Evolutionary conservation across 345 rosid genomes (phyloP).

Genomic region (Euphorbia tirucalli): DNA sequence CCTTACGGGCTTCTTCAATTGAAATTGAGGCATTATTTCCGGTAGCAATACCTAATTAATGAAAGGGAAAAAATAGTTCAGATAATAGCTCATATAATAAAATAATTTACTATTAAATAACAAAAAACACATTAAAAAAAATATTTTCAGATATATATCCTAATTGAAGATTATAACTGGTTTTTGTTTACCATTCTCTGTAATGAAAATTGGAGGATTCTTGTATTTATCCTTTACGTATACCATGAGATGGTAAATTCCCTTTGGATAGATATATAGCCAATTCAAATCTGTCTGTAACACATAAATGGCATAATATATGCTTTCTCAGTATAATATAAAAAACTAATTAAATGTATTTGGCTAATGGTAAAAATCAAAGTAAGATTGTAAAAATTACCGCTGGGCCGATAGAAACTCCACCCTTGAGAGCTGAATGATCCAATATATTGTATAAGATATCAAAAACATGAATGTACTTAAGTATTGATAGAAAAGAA

Average conservation of each 20-base stretch:
- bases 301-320: not conserved
- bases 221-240: constrained; percentile 28
- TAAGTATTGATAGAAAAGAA: too few relatives aligned
- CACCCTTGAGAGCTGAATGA: constrained; percentile 31
- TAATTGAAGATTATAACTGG: not conserved
- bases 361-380: not conserved
- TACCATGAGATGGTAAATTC: constrained; percentile 26
- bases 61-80: not conserved
- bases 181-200: constrained; percentile 40
- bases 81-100: not conserved
- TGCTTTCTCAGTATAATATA: not conserved
- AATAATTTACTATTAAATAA: not conserved
- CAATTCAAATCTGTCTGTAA: constrained; percentile 33
- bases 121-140: too few relatives aligned
- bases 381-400: constrained; percentile 11
- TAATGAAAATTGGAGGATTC: constrained; percentile 33
- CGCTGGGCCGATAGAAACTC: constrained; percentile 37
- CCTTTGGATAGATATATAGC: constrained; percentile 39
- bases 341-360: not conserved
- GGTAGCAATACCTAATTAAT: constrained; percentile 39
- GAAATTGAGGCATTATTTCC: constrained; percentile 32
- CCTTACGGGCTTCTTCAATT: constrained; percentile 32
- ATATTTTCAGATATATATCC: not conserved
- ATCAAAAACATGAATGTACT: not conserved
- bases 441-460: not conserved